Percentiles rank a stretch among this genome's conserved stretches.
These are phyloP conservation scores for Marasmius sp. DNA, from an alignment of 1,284 basidiomycete genomes.

Conservation along the genomic window DNA sequence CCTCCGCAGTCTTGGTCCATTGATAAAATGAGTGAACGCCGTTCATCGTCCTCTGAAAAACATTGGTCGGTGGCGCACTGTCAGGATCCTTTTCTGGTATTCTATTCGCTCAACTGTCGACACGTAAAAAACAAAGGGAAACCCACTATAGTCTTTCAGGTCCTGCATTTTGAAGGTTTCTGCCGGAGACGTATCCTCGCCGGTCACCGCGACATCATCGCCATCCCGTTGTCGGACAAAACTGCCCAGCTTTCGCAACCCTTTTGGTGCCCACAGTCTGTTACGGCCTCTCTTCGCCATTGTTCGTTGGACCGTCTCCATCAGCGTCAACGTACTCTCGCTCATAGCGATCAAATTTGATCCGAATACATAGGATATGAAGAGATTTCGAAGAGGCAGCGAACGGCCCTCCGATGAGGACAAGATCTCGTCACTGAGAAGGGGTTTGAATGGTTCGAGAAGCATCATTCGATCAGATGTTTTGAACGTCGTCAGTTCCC, in stretches of 20 bases:
- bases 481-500: slow-evolving; percentile 41
- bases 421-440: slow-evolving; percentile 22
- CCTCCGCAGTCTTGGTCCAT: slow-evolving; percentile 45
- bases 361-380: slow-evolving; percentile 47
- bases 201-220: slow-evolving; percentile 15
- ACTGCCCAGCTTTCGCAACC: slow-evolving; percentile 42
- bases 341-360: slow-evolving; percentile 41
- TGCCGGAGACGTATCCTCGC: slow-evolving; percentile 17
- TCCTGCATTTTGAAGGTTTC: slow-evolving; percentile 35
- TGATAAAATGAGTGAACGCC: slow-evolving; percentile 33
- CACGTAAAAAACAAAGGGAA: not conserved
- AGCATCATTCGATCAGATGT: slow-evolving; percentile 39
- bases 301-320: slow-evolving; percentile 42
- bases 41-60: slow-evolving; percentile 37
- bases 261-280: slow-evolving; percentile 52
- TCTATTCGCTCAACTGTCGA: not conserved
- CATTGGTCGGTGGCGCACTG: slow-evolving; percentile 44
- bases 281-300: slow-evolving; percentile 37
- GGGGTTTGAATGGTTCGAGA: slow-evolving; percentile 44
- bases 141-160: slow-evolving; percentile 36
- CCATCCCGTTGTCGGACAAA: slow-evolving; percentile 27
- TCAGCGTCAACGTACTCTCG: slow-evolving; percentile 43
- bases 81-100: slow-evolving; percentile 46
- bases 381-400: slow-evolving; percentile 39
- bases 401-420: not conserved